Evolutionary conservation across 2,329 filamentous ascomycete species (phyloP), one percentile per base, ranked within the genome.

Genomic region (Monilinia aucupariae): DNA sequence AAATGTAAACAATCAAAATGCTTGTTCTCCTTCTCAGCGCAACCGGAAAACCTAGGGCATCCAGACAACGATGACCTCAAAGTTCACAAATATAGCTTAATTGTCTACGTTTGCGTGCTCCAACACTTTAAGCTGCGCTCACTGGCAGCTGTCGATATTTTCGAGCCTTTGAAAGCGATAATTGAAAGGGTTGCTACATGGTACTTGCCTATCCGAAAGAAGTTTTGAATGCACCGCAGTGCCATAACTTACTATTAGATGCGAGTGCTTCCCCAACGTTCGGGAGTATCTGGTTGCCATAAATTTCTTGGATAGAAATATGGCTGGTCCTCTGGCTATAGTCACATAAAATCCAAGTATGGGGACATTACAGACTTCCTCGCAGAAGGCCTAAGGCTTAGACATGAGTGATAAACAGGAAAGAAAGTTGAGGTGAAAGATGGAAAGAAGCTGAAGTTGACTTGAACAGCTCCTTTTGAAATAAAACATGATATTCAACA

Each of bases 311-410:
- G 2, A 69, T 78, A 50, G 76, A 75, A 15, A 70, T 64, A 59
- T 65, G 59, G n/a, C 20, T 70, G 9, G 61, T 68, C 41, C 10
- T 77, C 34, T 61, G 71, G n/a, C 72, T 76, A 63, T 66, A 67
- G 10, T 39, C 62, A 39, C 77, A 78, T 69, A 56, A 20, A 77
- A 20, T 76, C 74, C 3, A 76, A 73, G 15, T 72, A 77, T 12
- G 77, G 78, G 64, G 73, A 76, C 62, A 74, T 75, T 63, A 77
- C 76, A 2, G 77, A 78, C n/a, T 76, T 78, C 53, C 72, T 79
- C 50, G 76, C 76, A 15, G 70, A 67, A 51, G 76, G 78, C 68
- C 68, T 78, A 51, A 74, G 72, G 63, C 69, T 41, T 39, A 58
- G 52, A 1, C 68, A 71, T 48, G 72, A 71, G 30, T 64, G 67